phyloP scores from a whole-genome alignment of 2,329 filamentous ascomycete genomes.

The Neofusicoccum kwambonambiense region DNA sequence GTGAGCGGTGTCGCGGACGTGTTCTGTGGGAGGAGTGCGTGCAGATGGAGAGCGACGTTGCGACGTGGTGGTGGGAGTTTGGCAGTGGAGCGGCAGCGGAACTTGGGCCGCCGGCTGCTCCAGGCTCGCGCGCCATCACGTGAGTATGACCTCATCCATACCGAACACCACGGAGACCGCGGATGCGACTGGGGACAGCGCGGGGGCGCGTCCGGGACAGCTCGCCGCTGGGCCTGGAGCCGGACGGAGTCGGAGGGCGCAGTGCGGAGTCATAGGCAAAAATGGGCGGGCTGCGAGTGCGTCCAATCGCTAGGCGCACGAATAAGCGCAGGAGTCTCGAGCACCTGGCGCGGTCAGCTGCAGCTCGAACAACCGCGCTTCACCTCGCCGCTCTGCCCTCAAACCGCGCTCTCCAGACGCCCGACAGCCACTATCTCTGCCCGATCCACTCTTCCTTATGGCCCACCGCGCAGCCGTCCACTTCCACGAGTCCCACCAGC shows the following conservation, averaged over 20 bases:
- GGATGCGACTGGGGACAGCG: neutral
- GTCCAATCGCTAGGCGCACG: constrained; percentile 14
- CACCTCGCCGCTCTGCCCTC: neutral
- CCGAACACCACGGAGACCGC: neutral
- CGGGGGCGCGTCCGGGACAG: neutral
- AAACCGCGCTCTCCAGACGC: neutral
- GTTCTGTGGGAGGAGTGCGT: no score
- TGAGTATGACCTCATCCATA: neutral
- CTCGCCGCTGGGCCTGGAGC: neutral
- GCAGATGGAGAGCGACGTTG: no score
- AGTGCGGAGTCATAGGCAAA: neutral
- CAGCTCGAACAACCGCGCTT: constrained; percentile 1
- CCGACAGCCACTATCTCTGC: neutral
- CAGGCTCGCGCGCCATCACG: neutral
- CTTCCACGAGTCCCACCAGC: neutral
- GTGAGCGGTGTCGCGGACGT: no score
- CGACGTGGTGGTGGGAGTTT: neutral
- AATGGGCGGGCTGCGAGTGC: neutral
- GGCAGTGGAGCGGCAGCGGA: neutral
- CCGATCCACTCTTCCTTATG: constrained; percentile 9
- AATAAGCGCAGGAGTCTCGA: constrained; percentile 10
- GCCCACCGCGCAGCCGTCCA: neutral
- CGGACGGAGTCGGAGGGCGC: neutral
- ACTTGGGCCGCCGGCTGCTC: neutral
- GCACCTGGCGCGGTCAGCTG: constrained; percentile 10